phyloP scores from a whole-genome alignment of 129 eudicot species.

The Centrapalus pauciflorus region DNA sequence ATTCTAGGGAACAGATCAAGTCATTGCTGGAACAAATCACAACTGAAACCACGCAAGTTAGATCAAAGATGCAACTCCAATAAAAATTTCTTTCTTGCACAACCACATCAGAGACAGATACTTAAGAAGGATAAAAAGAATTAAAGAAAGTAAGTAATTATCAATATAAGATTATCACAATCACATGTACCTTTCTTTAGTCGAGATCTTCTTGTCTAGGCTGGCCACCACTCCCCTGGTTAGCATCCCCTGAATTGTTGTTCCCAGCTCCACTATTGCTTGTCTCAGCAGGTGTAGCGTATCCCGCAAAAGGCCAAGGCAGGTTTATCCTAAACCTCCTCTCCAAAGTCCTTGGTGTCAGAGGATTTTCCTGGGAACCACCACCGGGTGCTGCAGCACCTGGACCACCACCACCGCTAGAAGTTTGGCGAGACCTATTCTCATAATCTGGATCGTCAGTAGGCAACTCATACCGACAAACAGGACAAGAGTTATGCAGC shows the following conservation, averaged over 20 bases:
- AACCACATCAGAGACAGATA: slow-evolving; percentile 9
- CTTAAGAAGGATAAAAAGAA: background rate
- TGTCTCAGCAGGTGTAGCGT: slow-evolving; percentile 47
- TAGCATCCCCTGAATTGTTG: slow-evolving; percentile 38
- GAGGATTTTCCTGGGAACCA: slow-evolving; percentile 31
- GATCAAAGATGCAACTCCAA: slow-evolving; percentile 7
- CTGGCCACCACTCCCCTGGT: slow-evolving; percentile 43
- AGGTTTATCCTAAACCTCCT: slow-evolving; percentile 74
- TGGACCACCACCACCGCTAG: slow-evolving; percentile 8
- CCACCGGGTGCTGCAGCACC: slow-evolving; percentile 23
- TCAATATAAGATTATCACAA: slow-evolving; percentile 5
- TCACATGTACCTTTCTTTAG: slow-evolving; percentile 32
- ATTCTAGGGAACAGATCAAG: background rate
- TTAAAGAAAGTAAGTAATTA: slow-evolving; percentile 7
- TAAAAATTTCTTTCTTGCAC: slow-evolving; percentile 16
- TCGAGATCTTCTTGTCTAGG: slow-evolving; percentile 71
- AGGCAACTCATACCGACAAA: slow-evolving; percentile 80
- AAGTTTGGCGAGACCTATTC: slow-evolving; percentile 32
- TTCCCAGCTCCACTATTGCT: slow-evolving; percentile 56
- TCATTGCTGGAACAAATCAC: background rate
- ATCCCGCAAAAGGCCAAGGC: slow-evolving; percentile 55
- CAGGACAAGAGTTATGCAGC: slow-evolving; percentile 81
- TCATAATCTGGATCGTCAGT: slow-evolving; percentile 87
- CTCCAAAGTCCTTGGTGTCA: slow-evolving; percentile 49
- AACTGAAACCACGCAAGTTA: background rate